Percentiles rank a stretch among this genome's conserved stretches.
Conservation (phyloP, 331 rosid genomes). For the Erythrophleum ivorense region DNA sequence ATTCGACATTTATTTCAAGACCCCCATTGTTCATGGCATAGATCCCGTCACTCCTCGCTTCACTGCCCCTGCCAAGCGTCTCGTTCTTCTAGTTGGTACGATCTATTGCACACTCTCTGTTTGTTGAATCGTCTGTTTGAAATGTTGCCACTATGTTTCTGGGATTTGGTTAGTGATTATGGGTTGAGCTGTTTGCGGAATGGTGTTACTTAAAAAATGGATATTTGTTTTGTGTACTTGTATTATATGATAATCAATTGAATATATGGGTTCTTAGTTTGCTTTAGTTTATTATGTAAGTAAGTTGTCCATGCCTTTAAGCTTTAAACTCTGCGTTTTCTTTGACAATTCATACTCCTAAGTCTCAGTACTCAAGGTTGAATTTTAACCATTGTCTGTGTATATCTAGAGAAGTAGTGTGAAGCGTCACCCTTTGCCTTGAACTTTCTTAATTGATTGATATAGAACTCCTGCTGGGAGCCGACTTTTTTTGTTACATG, state of each 20-base stretch:
- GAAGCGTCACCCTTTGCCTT: neutral
- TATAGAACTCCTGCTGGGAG: neutral
- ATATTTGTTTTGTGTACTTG: neutral
- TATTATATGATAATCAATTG: neutral
- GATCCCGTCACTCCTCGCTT: constrained; percentile 78
- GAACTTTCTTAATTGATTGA: neutral
- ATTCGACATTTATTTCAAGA: constrained; percentile 87
- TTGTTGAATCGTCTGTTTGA: constrained; percentile 35
- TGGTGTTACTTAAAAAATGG: neutral
- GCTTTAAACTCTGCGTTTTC: neutral
- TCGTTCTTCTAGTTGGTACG: constrained; percentile 73
- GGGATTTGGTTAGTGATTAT: constrained; percentile 4
- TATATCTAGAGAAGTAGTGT: neutral
- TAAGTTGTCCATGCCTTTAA: neutral
- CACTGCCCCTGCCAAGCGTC: constrained; percentile 79
- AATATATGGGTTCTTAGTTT: neutral
- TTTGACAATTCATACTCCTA: neutral
- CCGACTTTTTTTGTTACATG: neutral
- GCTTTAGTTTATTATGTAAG: neutral
- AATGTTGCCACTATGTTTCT: neutral
- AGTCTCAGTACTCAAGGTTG: neutral
- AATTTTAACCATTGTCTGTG: neutral
- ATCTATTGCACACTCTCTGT: constrained; percentile 34
- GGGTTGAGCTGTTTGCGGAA: neutral
- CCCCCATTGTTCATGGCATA: constrained; percentile 83